Evolutionary conservation across 1,284 basidiomycete genomes (phyloP).

Genomic region (Naganishia albida): DNA sequence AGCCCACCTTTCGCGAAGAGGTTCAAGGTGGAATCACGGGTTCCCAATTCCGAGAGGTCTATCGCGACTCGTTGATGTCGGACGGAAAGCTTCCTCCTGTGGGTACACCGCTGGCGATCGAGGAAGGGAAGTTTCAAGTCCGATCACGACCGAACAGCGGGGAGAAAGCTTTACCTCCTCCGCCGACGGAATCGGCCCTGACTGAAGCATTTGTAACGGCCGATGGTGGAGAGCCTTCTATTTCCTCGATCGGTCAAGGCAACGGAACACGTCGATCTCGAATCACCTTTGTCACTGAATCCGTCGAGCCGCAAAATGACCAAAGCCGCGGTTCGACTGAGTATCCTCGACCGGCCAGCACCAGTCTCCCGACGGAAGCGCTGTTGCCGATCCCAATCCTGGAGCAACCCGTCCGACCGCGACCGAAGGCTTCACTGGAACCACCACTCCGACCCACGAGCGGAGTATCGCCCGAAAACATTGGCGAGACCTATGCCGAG

Average conservation of each 20-base stretch:
- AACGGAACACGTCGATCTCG: neutral
- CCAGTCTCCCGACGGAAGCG: neutral
- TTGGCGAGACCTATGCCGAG: conserved; percentile 65
- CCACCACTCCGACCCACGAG: conserved; percentile 71
- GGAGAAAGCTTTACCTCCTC: conserved; percentile 36
- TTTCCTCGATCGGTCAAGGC: neutral
- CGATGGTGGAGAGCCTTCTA: neutral
- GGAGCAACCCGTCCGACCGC: neutral
- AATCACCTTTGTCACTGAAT: conserved; percentile 2
- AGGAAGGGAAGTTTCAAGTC: conserved; percentile 57
- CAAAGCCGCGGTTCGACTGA: neutral
- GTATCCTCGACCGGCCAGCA: conserved; percentile 6
- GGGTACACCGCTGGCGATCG: conserved; percentile 63
- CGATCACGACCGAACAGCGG: conserved; percentile 36
- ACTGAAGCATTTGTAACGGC: conserved; percentile 18
- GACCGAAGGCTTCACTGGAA: conserved; percentile 44
- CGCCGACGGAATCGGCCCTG: conserved; percentile 32
- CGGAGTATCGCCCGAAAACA: conserved; percentile 64
- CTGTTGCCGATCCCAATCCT: neutral
- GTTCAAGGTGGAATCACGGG: conserved; percentile 66
- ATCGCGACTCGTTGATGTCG: conserved; percentile 67
- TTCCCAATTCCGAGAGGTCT: conserved; percentile 70
- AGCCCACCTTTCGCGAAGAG: conserved; percentile 60
- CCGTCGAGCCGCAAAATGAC: neutral
- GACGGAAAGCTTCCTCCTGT: conserved; percentile 68